Evolutionary conservation across 2,329 filamentous ascomycete species (phyloP), one percentile per base, ranked within the genome.

Genomic region (Cryphonectria naterciae): DNA sequence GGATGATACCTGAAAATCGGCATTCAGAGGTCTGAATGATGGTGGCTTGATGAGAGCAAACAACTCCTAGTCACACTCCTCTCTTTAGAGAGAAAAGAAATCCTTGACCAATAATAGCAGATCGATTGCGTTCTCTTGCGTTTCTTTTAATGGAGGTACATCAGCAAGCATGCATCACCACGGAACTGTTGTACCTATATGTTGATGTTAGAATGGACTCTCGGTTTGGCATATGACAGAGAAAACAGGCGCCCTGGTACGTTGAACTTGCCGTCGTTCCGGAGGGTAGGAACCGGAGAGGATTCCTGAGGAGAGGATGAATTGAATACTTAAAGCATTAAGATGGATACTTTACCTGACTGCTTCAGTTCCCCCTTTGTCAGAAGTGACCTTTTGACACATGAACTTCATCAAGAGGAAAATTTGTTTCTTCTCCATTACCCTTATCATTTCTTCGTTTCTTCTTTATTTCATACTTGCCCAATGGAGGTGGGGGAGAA

Each of bases 1-100:
- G 60, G 60, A 68, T 68, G 67, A 68, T 68, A 68, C 58, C 67
- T 56, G 58, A 39, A 11, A 63, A 54, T 56, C 17, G 41, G 58
- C 67, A 62, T 62, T 39, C 28, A 43, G 49, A 35, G 25, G 52
- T 43, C 54, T 67, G 25, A 13, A 56, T 49, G 43, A n/a, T 54
- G n/a, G 37, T 19, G 39, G 62, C 54, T 35, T 58, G 8, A 13
- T 56, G 37, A 5, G n/a, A 15, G 25, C 25, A 56, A 28, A 56
- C 5, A 28, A 56, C 52, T 56, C 52, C n/a, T 13, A 56, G 25
- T 49, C 22, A 49, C n/a, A 54, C 4, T 54, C 49, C 63, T 52
- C 28, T 19, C 35, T 17, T 60, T 19, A 32, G 32, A 39, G 58
- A 17, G 10, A 15, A 39, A 61, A n/a, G 2, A 61, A 39, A 39